Percentiles rank a stretch among this genome's conserved stretches.
These are phyloP conservation scores for Cladophialophora exuberans DNA, from an alignment of 2,329 filamentous ascomycete genomes.

Conservation along the genomic window DNA sequence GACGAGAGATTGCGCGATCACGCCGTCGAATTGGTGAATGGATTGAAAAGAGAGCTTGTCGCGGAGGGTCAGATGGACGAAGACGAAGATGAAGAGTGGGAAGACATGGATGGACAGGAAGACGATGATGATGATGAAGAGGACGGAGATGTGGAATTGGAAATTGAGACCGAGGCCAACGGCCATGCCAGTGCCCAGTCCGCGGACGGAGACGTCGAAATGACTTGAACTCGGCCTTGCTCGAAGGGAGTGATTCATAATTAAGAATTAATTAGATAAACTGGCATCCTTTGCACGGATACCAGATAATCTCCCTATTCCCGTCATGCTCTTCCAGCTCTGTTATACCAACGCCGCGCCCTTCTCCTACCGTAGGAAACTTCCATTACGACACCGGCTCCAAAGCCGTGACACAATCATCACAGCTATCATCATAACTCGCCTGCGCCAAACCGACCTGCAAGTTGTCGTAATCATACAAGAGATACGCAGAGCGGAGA, in stretches of 20 bases:
- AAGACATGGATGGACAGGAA: conserved; percentile 60
- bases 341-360: too few species aligned
- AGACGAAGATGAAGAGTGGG: conserved; percentile 57
- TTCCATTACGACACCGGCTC: too few species aligned
- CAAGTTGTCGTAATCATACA: conserved; percentile 4
- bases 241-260: too few species aligned
- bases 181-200: conserved; percentile 41
- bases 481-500: conserved; percentile 1
- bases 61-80: conserved; percentile 61
- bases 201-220: conserved; percentile 29
- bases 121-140: conserved; percentile 41
- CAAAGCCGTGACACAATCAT: conserved; percentile 1
- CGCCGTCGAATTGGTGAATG: conserved; percentile 48
- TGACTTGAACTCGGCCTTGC: conserved; percentile 14
- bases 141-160: conserved; percentile 27
- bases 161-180: conserved; percentile 48
- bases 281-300: too few species aligned
- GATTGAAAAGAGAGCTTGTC: conserved; percentile 67
- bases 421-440: conserved; percentile 3
- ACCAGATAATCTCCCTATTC: too few species aligned
- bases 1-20: conserved; percentile 51
- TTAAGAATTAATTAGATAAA: too few species aligned
- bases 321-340: too few species aligned
- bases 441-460: conserved; percentile 1
- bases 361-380: too few species aligned